Percentiles rank a stretch among this genome's conserved stretches.
Evolutionary conservation across 495 filamentous ascomycete species (phyloP).

Genomic region (Viridothelium virens): DNA sequence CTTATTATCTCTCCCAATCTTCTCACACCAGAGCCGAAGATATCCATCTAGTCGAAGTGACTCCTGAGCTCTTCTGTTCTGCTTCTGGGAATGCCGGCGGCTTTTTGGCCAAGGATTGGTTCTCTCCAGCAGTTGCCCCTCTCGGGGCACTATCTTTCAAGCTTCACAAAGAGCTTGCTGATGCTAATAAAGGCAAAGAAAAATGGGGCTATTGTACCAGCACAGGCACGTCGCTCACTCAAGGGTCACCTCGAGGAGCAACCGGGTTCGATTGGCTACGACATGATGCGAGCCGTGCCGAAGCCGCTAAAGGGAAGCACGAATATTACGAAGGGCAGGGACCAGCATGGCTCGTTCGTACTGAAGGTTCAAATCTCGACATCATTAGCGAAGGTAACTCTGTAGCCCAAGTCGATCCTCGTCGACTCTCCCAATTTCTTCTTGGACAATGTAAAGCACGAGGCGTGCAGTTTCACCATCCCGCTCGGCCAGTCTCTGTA

Average conservation of each 20-base stretch:
- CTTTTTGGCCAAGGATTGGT: constrained; percentile 67
- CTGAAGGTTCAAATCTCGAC: constrained; percentile 47
- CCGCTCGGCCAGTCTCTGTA: constrained; percentile 48
- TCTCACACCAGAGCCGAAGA: constrained; percentile 40
- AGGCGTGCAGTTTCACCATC: constrained; percentile 62
- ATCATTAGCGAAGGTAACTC: constrained; percentile 54
- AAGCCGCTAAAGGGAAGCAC: constrained; percentile 41
- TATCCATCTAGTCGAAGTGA: constrained; percentile 64
- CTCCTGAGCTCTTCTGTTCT: constrained; percentile 56
- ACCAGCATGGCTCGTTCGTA: constrained; percentile 55
- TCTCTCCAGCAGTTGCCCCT: constrained; percentile 40
- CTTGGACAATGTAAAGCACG: constrained; percentile 47
- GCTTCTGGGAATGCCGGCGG: constrained; percentile 69
- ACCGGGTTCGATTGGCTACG: constrained; percentile 49
- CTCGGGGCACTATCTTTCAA: constrained; percentile 62
- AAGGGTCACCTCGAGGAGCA: constrained; percentile 23
- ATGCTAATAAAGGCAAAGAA: constrained; percentile 48
- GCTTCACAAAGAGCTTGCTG: constrained; percentile 54
- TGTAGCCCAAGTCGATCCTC: constrained; percentile 62
- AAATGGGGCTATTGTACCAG: constrained; percentile 65
- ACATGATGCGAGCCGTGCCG: constrained; percentile 55
- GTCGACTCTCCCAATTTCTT: constrained; percentile 55
- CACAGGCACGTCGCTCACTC: constrained; percentile 48
- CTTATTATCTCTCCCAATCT: constrained; percentile 60
- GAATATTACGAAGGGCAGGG: constrained; percentile 24